phyloP scores from a whole-genome alignment of 352 stramenopile genomes.

The Pythium grandisporangium region DNA sequence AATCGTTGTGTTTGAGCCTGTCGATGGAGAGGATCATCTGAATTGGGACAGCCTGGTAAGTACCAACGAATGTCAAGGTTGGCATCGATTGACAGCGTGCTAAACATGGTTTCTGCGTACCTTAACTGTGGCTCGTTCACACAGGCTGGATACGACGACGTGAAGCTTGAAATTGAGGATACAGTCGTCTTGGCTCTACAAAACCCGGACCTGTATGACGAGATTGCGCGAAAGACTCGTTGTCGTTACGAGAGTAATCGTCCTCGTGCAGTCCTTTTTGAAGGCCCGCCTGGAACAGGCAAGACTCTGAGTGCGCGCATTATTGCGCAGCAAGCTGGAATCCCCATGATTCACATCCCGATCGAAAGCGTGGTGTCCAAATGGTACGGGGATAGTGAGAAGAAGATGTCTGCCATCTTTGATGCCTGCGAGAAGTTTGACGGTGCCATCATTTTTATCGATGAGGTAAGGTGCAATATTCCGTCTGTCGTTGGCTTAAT shows the following conservation, averaged over 20 bases:
- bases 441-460: conserved; percentile 92
- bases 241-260: conserved; percentile 86
- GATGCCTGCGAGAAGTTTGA: conserved; percentile 90
- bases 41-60: conserved; percentile 79
- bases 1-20: conserved; percentile 75
- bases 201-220: conserved; percentile 87
- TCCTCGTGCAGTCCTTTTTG: conserved; percentile 87
- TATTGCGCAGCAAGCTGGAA: conserved; percentile 87
- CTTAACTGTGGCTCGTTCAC: neutral
- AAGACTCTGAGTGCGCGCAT: conserved; percentile 93
- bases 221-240: conserved; percentile 85
- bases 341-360: conserved; percentile 91
- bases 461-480: conserved; percentile 48
- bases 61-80: neutral
- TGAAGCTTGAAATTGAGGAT: conserved; percentile 90
- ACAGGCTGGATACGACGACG: conserved; percentile 83
- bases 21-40: conserved; percentile 38
- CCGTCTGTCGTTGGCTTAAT: neutral
- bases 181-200: conserved; percentile 89
- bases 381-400: conserved; percentile 94
- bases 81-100: neutral
- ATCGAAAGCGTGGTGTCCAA: conserved; percentile 93
- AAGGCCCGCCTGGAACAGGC: conserved; percentile 90
- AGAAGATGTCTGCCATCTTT: conserved; percentile 92
- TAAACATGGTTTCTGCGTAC: neutral